Evolutionary conservation across 2,329 filamentous ascomycete species (phyloP).

Genomic region (Pezizomycotina sp.): DNA sequence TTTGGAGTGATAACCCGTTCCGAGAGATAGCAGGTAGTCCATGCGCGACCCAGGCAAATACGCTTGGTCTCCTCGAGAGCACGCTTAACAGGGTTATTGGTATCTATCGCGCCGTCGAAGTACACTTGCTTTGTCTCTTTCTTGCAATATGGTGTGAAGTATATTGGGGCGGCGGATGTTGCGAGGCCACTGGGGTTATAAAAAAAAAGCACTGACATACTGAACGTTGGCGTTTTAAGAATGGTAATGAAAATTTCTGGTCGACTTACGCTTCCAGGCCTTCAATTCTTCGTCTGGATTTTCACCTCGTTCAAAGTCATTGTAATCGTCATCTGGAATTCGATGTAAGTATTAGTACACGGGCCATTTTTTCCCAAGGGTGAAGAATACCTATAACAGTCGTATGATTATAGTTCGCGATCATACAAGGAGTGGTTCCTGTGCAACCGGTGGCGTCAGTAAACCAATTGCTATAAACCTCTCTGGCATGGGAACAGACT

Average conservation of each 20-base stretch:
- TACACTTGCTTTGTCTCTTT: neutral
- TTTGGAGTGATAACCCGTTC: conserved; percentile 1
- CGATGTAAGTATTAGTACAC: neutral
- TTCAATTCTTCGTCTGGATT: neutral
- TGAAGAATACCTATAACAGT: neutral
- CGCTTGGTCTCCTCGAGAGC: conserved; percentile 2
- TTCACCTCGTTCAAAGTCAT: conserved; percentile 3
- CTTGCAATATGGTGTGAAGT: neutral
- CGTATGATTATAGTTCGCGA: neutral
- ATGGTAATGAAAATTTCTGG: no score
- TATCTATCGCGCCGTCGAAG: neutral
- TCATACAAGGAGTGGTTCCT: no score
- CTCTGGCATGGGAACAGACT: no score
- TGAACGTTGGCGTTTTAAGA: no score
- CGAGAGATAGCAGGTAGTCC: neutral
- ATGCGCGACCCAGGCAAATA: neutral
- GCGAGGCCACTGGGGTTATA: neutral
- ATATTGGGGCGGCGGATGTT: conserved; percentile 1
- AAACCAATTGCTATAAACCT: no score
- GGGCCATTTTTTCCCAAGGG: neutral
- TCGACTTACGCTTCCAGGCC: conserved; percentile 1
- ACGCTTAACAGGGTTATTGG: conserved; percentile 1
- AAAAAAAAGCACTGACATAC: no score
- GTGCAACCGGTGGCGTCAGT: no score
- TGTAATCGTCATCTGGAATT: no score